Evolutionary conservation across 768 basidiomycete species (phyloP).

Genomic region (Lentinula aciculospora): DNA sequence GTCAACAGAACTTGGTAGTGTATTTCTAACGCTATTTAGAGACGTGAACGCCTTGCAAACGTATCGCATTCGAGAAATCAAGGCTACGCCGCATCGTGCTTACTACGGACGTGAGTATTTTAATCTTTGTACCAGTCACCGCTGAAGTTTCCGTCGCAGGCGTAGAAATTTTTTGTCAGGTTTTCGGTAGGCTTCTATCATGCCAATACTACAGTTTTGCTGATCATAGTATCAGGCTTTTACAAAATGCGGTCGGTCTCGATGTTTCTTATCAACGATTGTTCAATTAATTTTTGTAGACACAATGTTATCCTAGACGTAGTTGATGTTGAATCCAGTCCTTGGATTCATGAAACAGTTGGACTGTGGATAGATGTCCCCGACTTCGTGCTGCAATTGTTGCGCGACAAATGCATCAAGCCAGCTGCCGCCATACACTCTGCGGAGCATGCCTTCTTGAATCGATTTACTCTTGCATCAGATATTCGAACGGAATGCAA

Average conservation of each 20-base stretch:
- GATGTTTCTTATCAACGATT: neutral
- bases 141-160: neutral
- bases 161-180: constrained; percentile 26
- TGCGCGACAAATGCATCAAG: constrained; percentile 50
- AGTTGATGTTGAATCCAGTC: constrained; percentile 72
- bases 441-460: constrained; percentile 79
- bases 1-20: too few species aligned
- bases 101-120: constrained; percentile 66
- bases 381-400: constrained; percentile 39
- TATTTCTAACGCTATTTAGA: constrained; percentile 26
- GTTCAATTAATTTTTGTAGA: constrained; percentile 25
- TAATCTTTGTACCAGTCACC: neutral
- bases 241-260: constrained; percentile 66
- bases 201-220: neutral
- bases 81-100: constrained; percentile 45
- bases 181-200: constrained; percentile 55
- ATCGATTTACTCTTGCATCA: constrained; percentile 61
- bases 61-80: constrained; percentile 63
- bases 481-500: constrained; percentile 85
- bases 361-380: constrained; percentile 83
- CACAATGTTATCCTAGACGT: constrained; percentile 63
- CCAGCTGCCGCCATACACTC: constrained; percentile 81
- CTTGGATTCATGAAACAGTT: constrained; percentile 67
- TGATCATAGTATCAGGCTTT: constrained; percentile 43
- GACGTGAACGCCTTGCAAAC: constrained; percentile 77